These are phyloP conservation scores for Xerocomus potaroensis DNA, from an alignment of 768 basidiomycete species.

Conservation along the genomic window DNA sequence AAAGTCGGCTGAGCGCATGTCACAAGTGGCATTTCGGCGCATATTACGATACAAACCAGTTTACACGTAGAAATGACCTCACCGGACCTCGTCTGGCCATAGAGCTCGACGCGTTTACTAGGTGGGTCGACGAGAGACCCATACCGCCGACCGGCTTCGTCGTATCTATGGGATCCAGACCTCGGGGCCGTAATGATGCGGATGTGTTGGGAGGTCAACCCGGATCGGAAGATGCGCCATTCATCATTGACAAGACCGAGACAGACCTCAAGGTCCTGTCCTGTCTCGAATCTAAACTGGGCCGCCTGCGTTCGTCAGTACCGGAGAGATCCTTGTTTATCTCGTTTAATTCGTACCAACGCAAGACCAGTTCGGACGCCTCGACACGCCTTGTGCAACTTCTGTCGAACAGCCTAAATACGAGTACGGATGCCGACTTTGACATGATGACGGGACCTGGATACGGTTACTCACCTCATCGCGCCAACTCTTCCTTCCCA, in stretches of 20 bases:
- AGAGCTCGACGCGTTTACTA: conserved; percentile 35
- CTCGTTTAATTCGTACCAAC: conserved; percentile 3
- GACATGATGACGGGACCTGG: conserved; percentile 10
- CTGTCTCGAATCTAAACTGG: conserved; percentile 19
- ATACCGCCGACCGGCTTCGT: conserved; percentile 32
- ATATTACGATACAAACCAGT: conserved; percentile 43
- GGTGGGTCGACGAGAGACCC: conserved; percentile 33
- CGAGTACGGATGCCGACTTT: conserved; percentile 1
- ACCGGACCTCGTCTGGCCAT: conserved; percentile 21
- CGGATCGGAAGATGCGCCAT: background rate
- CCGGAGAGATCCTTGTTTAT: conserved; percentile 7
- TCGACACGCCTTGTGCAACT: conserved; percentile 12
- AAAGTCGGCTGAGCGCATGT: conserved; percentile 51
- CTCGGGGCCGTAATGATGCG: conserved; percentile 5
- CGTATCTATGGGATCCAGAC: conserved; percentile 30
- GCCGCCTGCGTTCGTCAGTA: conserved; percentile 9
- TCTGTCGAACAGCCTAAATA: conserved; percentile 11
- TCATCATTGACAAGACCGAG: background rate
- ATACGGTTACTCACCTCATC: conserved; percentile 10
- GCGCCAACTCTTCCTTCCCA: conserved; percentile 15
- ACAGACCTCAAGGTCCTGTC: conserved; percentile 16
- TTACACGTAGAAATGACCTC: background rate
- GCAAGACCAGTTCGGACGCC: conserved; percentile 7
- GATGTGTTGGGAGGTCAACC: background rate
- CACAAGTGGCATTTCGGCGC: conserved; percentile 43